Conservation (phyloP, 345 rosid species). For the Nephelium lappaceum region DNA sequence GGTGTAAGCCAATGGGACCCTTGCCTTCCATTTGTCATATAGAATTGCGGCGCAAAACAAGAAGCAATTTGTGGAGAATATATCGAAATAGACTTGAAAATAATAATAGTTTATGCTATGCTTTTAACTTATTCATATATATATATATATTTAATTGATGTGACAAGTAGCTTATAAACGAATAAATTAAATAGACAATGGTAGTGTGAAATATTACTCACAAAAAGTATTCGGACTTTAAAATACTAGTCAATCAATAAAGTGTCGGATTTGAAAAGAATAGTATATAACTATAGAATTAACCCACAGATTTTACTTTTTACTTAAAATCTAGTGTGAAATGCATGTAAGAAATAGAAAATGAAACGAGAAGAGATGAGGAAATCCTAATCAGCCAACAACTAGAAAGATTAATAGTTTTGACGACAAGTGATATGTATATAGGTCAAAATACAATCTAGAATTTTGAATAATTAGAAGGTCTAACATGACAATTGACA, state of each 20-base stretch:
- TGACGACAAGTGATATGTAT: background rate
- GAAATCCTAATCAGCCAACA: no score
- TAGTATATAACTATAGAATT: no score
- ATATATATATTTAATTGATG: background rate
- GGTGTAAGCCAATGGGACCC: conserved; percentile 21
- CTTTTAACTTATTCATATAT: background rate
- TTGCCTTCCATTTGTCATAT: conserved; percentile 16
- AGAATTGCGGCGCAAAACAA: conserved; percentile 47
- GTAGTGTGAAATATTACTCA: background rate
- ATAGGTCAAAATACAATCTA: conserved; percentile 12
- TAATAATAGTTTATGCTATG: conserved; percentile 17
- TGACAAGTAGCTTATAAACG: background rate
- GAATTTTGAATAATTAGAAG: conserved; percentile 1
- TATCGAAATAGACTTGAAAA: conserved; percentile 17
- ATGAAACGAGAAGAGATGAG: no score
- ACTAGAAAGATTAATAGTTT: background rate
- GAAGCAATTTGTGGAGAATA: conserved; percentile 9
- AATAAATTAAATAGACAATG: background rate
- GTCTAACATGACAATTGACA: conserved; percentile 12
- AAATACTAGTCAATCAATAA: background rate
- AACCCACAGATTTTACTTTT: background rate
- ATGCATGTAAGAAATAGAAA: no score
- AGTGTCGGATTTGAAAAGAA: no score
- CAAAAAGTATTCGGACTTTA: no score
- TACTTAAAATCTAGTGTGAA: no score